Percentiles rank a stretch among this genome's conserved stretches.
Evolutionary conservation across 164 flowering plant species (phyloP).

Genomic region (Nymphaea colorata): DNA sequence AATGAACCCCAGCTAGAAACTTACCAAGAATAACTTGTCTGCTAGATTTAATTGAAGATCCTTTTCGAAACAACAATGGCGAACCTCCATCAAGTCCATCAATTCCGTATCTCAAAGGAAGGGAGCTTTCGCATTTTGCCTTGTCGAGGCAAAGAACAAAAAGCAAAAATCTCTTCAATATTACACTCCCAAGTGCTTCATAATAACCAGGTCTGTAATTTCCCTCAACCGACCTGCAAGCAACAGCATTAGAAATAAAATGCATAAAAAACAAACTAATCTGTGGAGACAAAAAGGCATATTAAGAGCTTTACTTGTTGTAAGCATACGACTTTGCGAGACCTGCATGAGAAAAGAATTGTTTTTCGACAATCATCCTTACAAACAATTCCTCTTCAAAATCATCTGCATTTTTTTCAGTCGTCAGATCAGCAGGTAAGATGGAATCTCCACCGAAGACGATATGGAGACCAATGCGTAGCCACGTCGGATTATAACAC

Average conservation of each 20-base stretch:
- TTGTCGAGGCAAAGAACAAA: slow-evolving; percentile 81
- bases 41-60: slow-evolving; percentile 63
- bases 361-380: slow-evolving; percentile 74
- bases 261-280: background rate
- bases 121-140: slow-evolving; percentile 66
- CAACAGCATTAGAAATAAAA: background rate
- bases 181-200: slow-evolving; percentile 65
- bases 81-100: slow-evolving; percentile 98
- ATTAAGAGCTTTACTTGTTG: slow-evolving; percentile 31
- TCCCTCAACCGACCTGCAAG: slow-evolving; percentile 55
- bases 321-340: slow-evolving; percentile 75
- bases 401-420: slow-evolving; percentile 15
- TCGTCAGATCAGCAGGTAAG: slow-evolving; percentile 25
- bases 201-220: slow-evolving; percentile 85
- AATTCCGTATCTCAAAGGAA: slow-evolving; percentile 81
- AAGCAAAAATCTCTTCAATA: slow-evolving; percentile 76
- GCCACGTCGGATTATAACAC: slow-evolving; percentile 79
- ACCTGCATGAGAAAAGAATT: slow-evolving; percentile 59
- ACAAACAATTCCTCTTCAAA: slow-evolving; percentile 59
- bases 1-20: background rate
- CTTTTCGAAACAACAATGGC: slow-evolving; percentile 49
- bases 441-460: slow-evolving; percentile 88
- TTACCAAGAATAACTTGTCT: slow-evolving; percentile 69
- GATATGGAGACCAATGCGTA: slow-evolving; percentile 67
- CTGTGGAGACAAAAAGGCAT: background rate